Evolutionary conservation across 495 filamentous ascomycete genomes (phyloP), one percentile per base, ranked within the genome.

Genomic region (Chaetomium fimeti): DNA sequence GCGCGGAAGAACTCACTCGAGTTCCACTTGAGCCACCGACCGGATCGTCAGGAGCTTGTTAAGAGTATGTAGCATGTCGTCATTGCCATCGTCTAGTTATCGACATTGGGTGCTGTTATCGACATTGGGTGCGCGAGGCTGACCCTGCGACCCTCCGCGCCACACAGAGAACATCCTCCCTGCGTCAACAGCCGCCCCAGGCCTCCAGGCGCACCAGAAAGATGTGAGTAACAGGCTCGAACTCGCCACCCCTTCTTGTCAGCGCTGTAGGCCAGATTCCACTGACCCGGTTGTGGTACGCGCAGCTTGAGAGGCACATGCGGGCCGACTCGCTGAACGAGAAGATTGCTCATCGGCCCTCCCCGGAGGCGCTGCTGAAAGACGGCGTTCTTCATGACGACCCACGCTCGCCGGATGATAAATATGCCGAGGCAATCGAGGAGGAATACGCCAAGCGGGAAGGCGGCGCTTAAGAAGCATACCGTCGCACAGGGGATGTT

Each of bases 1-100:
- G 87, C 87, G 68, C 88, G 92, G 69, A 90, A 90, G 76, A 88
- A 95, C 79, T 92, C 89, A n/a, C 85, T 97, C 36, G 91, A 94
- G 77, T 91, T 89, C 69, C 90, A 93, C 70, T 83, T 96, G 62
- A 85, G 88, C 71, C 85, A 84, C 61, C 89, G 92, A 43, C 92
- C 92, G 13, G 89, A 92, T 24, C 81, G 85, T 48, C 80, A 92
- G 71, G 91, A 96, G 64, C 86, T 97, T 57, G 91, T 96, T 58
- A 89, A 92, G 69, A 89, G 90, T 93, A 82, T 38, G 84, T 72
- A 32, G 51, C 13, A 22, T 56, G 61, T 66, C 48, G 49, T 62
- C 57, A n/a, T 36, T 24, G 5, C 5, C 22, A 11, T 4, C 28
- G 3, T 25, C 11, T 9, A 12, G 12, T 15, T 36, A 36, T 8